A percentile compares a stretch with the other conserved stretches of the same genome.
These are phyloP conservation scores for Penicillium psychrofluorescens DNA, from an alignment of 495 filamentous ascomycete genomes.

Conservation along the genomic window DNA sequence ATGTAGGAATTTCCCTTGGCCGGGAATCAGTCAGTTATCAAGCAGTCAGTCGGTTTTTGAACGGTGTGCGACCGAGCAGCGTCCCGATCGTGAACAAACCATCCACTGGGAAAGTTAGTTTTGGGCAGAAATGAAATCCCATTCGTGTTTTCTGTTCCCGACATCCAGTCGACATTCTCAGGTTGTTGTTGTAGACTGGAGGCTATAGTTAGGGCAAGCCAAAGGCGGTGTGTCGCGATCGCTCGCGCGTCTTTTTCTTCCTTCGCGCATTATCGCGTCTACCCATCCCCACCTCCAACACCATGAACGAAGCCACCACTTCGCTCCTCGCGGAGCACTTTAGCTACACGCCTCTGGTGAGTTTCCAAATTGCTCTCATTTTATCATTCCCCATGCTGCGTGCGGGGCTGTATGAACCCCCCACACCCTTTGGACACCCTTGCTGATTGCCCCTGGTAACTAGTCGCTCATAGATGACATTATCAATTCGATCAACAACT, in stretches of 20 bases:
- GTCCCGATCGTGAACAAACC: too few relatives aligned
- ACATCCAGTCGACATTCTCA: too few relatives aligned
- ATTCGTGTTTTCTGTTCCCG: too few relatives aligned
- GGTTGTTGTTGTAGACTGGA: too few relatives aligned
- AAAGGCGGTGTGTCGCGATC: slow-evolving; percentile 15
- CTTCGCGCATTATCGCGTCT: slow-evolving; percentile 11
- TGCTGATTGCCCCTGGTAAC: slow-evolving; percentile 10
- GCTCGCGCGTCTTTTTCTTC: slow-evolving; percentile 14
- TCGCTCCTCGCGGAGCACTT: slow-evolving; percentile 93
- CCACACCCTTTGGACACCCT: slow-evolving; percentile 12
- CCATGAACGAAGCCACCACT: slow-evolving; percentile 45
- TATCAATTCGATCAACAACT: slow-evolving; percentile 88
- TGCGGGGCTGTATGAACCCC: slow-evolving; percentile 3
- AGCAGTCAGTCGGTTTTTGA: too few relatives aligned
- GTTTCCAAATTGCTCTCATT: slow-evolving; percentile 17
- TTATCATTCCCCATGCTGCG: background rate
- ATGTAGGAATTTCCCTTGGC: too few relatives aligned
- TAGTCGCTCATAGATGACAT: slow-evolving; percentile 94
- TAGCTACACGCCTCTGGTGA: slow-evolving; percentile 84
- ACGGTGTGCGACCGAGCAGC: too few relatives aligned
- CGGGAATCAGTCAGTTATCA: too few relatives aligned
- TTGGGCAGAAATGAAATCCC: too few relatives aligned
- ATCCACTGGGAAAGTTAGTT: too few relatives aligned
- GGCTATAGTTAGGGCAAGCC: too few relatives aligned
- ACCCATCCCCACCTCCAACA: slow-evolving; percentile 4